phyloP scores from a whole-genome alignment of 345 rosid genomes.

The Salix viminalis region DNA sequence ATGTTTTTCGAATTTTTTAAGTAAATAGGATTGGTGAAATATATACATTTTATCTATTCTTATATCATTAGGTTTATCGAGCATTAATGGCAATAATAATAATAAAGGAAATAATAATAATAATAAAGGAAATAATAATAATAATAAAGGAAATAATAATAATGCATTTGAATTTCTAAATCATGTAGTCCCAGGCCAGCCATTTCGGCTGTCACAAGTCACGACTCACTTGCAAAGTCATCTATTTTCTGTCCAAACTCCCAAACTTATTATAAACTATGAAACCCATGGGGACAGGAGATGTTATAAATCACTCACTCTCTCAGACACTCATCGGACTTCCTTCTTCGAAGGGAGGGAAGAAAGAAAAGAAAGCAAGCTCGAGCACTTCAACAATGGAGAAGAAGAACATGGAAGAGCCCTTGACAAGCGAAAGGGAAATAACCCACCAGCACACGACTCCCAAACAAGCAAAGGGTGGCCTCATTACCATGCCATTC shows the following conservation, averaged over 20 bases:
- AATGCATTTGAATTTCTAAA: neutral
- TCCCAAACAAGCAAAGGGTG: slow-evolving; percentile 34
- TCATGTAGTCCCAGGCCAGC: neutral
- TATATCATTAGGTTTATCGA: too few species aligned
- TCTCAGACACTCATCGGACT: slow-evolving; percentile 4
- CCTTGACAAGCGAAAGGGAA: slow-evolving; percentile 25
- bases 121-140: neutral
- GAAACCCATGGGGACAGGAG: slow-evolving; percentile 24
- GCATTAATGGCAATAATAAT: neutral
- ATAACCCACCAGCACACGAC: slow-evolving; percentile 10
- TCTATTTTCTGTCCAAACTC: slow-evolving; percentile 14
- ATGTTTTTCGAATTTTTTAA: too few species aligned
- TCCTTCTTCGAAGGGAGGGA: neutral
- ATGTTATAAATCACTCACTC: slow-evolving; percentile 13
- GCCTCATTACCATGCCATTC: slow-evolving; percentile 46
- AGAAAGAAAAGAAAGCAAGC: neutral
- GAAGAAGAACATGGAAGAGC: slow-evolving; percentile 36
- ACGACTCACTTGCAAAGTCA: slow-evolving; percentile 14
- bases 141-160: neutral
- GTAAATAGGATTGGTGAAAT: too few species aligned
- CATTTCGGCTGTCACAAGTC: slow-evolving; percentile 8
- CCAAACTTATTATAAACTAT: slow-evolving; percentile 7
- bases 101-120: neutral
- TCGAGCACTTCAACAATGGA: slow-evolving; percentile 21
- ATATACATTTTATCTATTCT: too few species aligned